A percentile compares a stretch with the other conserved stretches of the same genome.
Evolutionary conservation across 2,329 filamentous ascomycete genomes (phyloP).

Genomic region (Ophiostoma ips): DNA sequence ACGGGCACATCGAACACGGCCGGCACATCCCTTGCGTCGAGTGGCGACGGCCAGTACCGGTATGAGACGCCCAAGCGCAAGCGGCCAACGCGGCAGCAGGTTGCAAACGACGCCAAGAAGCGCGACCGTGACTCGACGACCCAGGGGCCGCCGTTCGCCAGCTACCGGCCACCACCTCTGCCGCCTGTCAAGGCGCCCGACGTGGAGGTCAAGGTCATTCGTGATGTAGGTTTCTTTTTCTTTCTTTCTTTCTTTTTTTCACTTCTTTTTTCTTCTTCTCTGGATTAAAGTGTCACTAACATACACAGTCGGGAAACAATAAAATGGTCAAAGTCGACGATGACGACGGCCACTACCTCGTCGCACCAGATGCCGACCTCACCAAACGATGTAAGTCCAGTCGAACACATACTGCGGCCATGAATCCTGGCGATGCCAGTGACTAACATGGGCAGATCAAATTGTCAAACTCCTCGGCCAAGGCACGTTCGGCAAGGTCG

Average conservation of each 20-base stretch:
- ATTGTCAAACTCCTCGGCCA: constrained; percentile 85
- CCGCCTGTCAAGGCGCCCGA: constrained; percentile 84
- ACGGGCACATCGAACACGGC: constrained; percentile 57
- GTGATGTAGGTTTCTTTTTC: constrained; percentile 39
- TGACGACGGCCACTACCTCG: constrained; percentile 93
- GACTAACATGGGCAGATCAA: constrained; percentile 46
- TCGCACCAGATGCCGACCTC: constrained; percentile 70
- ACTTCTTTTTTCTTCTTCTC: not conserved
- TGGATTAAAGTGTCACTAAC: not conserved
- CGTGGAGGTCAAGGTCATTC: constrained; percentile 48
- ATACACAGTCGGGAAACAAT: not conserved
- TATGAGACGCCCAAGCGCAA: constrained; percentile 69
- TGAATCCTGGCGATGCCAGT: not conserved
- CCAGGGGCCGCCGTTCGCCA: constrained; percentile 55
- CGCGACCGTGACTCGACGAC: constrained; percentile 61
- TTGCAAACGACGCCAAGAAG: constrained; percentile 68
- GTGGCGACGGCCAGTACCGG: constrained; percentile 44
- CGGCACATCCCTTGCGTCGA: constrained; percentile 68
- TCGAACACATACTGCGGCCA: no score
- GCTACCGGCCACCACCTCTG: constrained; percentile 74
- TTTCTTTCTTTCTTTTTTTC: not conserved
- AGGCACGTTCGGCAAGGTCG: constrained; percentile 96
- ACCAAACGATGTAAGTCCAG: constrained; percentile 71
- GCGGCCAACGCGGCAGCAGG: constrained; percentile 57
- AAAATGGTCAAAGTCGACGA: constrained; percentile 71